phyloP scores from a whole-genome alignment of 371 early-diverging fungal species.

The Cladochytrium tenue region DNA sequence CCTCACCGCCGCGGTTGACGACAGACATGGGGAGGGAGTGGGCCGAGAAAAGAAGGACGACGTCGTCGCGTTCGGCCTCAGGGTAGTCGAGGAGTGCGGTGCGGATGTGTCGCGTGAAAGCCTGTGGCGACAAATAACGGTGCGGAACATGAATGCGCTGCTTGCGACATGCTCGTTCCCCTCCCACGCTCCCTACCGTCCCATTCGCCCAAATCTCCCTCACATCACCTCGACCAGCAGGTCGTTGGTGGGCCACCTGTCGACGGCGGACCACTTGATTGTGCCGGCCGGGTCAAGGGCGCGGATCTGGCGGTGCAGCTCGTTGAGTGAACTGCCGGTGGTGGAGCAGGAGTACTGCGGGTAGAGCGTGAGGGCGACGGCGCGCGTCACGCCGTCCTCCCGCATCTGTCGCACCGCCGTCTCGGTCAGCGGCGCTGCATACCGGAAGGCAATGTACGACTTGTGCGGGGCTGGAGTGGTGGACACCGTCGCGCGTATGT shows the following conservation, averaged over 20 bases:
- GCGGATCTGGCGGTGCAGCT: slow-evolving; percentile 71
- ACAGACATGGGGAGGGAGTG: slow-evolving; percentile 94
- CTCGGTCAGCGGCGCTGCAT: slow-evolving; percentile 80
- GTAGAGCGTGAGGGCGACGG: slow-evolving; percentile 90
- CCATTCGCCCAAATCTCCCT: too few relatives aligned
- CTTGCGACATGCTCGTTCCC: too few relatives aligned
- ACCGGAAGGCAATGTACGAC: slow-evolving; percentile 90
- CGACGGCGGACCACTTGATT: slow-evolving; percentile 89
- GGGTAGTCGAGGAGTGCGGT: slow-evolving; percentile 69
- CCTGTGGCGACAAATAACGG: too few relatives aligned
- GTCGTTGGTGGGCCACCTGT: slow-evolving; percentile 89
- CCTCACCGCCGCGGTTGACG: slow-evolving; percentile 68
- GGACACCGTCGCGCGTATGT: too few relatives aligned
- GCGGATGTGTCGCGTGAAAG: slow-evolving; percentile 76
- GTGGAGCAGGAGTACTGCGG: slow-evolving; percentile 97
- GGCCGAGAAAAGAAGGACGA: slow-evolving; percentile 89
- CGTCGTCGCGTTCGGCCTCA: slow-evolving; percentile 63
- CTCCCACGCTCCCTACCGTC: too few relatives aligned
- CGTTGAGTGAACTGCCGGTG: slow-evolving; percentile 90
- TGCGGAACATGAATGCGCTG: too few relatives aligned
- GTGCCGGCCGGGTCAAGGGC: slow-evolving; percentile 61
- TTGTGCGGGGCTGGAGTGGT: slow-evolving; percentile 77
- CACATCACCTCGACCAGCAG: slow-evolving; percentile 72
- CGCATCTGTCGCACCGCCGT: slow-evolving; percentile 76
- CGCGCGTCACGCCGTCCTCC: slow-evolving; percentile 78